These are phyloP conservation scores for Malus orientalis DNA, from an alignment of 306 rosid species.

Conservation along the genomic window DNA sequence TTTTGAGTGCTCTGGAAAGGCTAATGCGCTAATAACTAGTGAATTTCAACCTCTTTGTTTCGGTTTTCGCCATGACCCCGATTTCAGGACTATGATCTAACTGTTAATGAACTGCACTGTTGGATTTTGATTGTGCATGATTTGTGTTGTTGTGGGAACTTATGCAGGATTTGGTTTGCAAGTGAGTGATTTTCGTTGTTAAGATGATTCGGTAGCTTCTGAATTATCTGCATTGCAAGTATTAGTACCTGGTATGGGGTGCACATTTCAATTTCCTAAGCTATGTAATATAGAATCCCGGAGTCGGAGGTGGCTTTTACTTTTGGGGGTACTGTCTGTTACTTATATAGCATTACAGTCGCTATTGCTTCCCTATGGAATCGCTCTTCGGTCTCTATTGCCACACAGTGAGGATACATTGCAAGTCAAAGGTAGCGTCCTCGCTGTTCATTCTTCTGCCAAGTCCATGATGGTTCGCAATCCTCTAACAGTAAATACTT, in stretches of 20 bases:
- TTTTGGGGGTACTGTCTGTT: conserved; percentile 53
- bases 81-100: background rate
- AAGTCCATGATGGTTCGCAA: conserved; percentile 39
- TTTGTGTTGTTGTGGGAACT: conserved; percentile 16
- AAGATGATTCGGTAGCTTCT: conserved; percentile 4
- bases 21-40: background rate
- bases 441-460: conserved; percentile 26
- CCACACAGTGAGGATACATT: conserved; percentile 16
- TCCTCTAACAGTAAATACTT: conserved; percentile 33
- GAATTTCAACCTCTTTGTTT: background rate
- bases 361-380: conserved; percentile 63
- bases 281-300: conserved; percentile 31
- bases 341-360: conserved; percentile 59
- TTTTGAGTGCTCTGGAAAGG: background rate
- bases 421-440: conserved; percentile 6
- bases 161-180: conserved; percentile 15
- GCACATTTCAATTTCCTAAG: conserved; percentile 26
- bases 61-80: background rate
- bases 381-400: conserved; percentile 47
- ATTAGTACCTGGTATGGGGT: conserved; percentile 19
- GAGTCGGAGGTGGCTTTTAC: conserved; percentile 51
- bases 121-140: background rate
- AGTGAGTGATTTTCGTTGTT: conserved; percentile 10
- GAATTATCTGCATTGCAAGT: conserved; percentile 13
- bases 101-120: background rate